Evolutionary conservation across 352 stramenopile genomes (phyloP), one percentile per base, ranked within the genome.

Genomic region (Plasmopara viticola): DNA sequence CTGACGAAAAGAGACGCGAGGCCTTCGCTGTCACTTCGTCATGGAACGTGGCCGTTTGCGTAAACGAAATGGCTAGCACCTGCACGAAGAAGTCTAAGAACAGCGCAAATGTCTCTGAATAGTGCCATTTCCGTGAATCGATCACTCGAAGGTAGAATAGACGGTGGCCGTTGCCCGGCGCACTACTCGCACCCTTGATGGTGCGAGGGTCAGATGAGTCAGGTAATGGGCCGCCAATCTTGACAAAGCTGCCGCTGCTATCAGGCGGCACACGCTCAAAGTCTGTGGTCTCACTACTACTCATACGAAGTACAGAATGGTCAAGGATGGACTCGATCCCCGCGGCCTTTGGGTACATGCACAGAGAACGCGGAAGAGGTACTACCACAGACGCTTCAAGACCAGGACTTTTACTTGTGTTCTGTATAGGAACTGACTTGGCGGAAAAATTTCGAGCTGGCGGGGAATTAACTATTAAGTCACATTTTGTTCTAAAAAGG

Each of bases 101-200:
- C 25, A 92, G 74, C 56, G 78, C 74, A 44, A 92, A 88, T 3
- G 82, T 87, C 59, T 93, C 80, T 47, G 70, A 79, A 64, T 94
- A 93, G 59, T 94, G 84, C 81, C 84, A 94, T 60, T 90, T 91
- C 63, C 84, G 82, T 48, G 81, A 90, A 62, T 94, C 84, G 58
- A 92, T 86, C 31, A 91, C 71, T 29, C 80, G 84, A 51, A 92
- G 59, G 56, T 74, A 89, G 53, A 90, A 90, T n/a, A 90, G 66
- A 31, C 78, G 82, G 47, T 84, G 72, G 34, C 74, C 72, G 49
- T 75, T 84, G 31, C 64, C 67, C 0, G 66, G 61, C 4, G 56
- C 35, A 46, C 64, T 65, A 28, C 42, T 33, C 14, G 63, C 58
- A 52, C 74, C 58, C 52, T 91, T 91, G 51, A 85, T 78, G 9